Conservation (phyloP, 2,329 filamentous ascomycete genomes). For the Claviceps spartinae region DNA sequence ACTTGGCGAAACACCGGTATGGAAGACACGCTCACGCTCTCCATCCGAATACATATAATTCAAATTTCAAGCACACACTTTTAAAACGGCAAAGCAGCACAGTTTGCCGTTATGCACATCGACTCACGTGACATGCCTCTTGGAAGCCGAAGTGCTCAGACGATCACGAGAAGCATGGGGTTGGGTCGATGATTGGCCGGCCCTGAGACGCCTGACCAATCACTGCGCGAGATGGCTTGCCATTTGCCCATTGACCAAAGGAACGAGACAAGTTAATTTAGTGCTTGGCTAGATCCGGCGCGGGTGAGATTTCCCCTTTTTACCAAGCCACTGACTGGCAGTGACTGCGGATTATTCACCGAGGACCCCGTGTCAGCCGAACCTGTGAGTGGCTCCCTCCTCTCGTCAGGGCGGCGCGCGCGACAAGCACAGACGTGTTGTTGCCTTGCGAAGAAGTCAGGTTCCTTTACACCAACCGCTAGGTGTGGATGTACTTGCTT, state of each 20-base stretch:
- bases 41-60: no score
- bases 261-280: background rate
- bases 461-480: background rate
- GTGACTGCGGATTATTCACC: background rate
- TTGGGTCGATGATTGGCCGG: background rate
- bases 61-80: no score
- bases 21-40: no score
- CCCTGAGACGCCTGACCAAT: background rate
- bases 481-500: background rate
- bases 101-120: no score
- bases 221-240: background rate
- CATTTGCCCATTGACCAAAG: background rate
- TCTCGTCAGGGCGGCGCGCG: background rate
- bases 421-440: background rate
- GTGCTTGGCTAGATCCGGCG: background rate
- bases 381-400: background rate
- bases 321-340: background rate
- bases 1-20: no score
- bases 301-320: slow-evolving; percentile 20
- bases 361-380: slow-evolving; percentile 2
- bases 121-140: no score
- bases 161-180: no score
- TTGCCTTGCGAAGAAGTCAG: background rate
- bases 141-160: no score
- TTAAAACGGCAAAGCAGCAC: no score